A percentile compares a stretch with the other conserved stretches of the same genome.
These are phyloP conservation scores for Kwoniella dendrophila DNA, from an alignment of 768 basidiomycete genomes.

Conservation along the genomic window DNA sequence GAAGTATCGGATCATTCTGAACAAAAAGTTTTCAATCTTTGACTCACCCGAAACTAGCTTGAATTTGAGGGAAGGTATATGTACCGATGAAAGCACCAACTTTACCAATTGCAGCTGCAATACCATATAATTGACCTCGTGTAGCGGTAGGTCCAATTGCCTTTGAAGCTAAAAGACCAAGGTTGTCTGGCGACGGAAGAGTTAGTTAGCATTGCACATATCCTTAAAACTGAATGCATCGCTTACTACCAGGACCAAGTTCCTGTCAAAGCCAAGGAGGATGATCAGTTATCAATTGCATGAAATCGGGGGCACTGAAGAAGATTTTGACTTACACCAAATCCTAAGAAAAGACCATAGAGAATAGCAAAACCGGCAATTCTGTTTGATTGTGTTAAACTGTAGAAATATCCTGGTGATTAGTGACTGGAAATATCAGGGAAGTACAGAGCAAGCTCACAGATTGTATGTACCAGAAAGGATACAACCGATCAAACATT, in stretches of 20 bases:
- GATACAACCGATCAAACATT: constrained; percentile 66
- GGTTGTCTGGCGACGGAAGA: constrained; percentile 61
- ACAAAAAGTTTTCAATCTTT: constrained; percentile 1
- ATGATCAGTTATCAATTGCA: too few relatives aligned
- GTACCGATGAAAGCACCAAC: constrained; percentile 54
- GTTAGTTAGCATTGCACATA: background rate
- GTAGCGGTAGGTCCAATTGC: constrained; percentile 70
- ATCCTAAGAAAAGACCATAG: constrained; percentile 86
- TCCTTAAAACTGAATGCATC: background rate
- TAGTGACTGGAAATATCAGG: background rate
- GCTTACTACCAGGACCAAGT: constrained; percentile 36
- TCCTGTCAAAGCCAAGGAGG: constrained; percentile 21
- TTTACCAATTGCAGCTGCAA: constrained; percentile 75
- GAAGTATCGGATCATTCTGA: too few relatives aligned
- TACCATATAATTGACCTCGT: constrained; percentile 66
- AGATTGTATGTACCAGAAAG: constrained; percentile 77
- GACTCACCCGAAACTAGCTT: constrained; percentile 33
- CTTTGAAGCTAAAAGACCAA: constrained; percentile 84
- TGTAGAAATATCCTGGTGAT: constrained; percentile 2
- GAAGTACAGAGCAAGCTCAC: constrained; percentile 23
- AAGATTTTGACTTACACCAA: constrained; percentile 65
- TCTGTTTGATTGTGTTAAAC: constrained; percentile 52
- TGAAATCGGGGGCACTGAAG: too few relatives aligned
- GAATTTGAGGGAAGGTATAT: constrained; percentile 54
- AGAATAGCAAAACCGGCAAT: constrained; percentile 62